Conservation (phyloP, 306 rosid species). For the Pueraria montana region DNA sequence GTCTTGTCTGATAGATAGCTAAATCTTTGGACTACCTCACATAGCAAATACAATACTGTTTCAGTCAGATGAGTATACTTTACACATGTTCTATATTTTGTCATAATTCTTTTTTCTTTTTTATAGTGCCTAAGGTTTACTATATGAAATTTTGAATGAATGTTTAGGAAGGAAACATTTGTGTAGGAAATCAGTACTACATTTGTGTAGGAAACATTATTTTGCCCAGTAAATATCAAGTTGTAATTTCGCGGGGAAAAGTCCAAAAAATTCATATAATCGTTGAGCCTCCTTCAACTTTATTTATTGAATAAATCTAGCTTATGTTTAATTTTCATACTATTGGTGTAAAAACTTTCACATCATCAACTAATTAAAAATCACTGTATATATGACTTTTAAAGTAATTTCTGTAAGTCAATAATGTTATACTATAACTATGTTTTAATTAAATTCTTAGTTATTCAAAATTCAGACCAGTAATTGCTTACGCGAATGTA, state of each 20-base stretch:
- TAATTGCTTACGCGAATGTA: background rate
- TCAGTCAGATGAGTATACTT: slow-evolving; percentile 54
- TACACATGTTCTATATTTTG: slow-evolving; percentile 39
- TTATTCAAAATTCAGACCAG: background rate
- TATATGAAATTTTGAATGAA: slow-evolving; percentile 47
- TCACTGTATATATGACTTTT: too few species aligned
- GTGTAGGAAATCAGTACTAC: slow-evolving; percentile 30
- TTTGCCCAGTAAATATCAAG: slow-evolving; percentile 38
- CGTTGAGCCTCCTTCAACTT: background rate
- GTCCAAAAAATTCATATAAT: background rate
- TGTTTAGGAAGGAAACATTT: slow-evolving; percentile 32
- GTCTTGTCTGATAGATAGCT: slow-evolving; percentile 78
- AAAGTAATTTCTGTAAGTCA: too few species aligned
- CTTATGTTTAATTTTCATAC: background rate
- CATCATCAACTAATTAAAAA: background rate
- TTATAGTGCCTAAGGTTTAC: slow-evolving; percentile 15
- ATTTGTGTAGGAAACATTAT: slow-evolving; percentile 50
- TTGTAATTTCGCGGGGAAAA: slow-evolving; percentile 33
- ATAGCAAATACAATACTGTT: slow-evolving; percentile 41
- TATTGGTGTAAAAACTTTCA: background rate
- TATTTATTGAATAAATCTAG: background rate
- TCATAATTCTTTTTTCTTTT: slow-evolving; percentile 8
- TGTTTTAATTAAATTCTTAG: too few species aligned
- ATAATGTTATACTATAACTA: too few species aligned
- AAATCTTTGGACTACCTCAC: slow-evolving; percentile 49